These are phyloP conservation scores for Linderina pennispora DNA, from an alignment of 192 early-diverging fungal species.

Conservation along the genomic window DNA sequence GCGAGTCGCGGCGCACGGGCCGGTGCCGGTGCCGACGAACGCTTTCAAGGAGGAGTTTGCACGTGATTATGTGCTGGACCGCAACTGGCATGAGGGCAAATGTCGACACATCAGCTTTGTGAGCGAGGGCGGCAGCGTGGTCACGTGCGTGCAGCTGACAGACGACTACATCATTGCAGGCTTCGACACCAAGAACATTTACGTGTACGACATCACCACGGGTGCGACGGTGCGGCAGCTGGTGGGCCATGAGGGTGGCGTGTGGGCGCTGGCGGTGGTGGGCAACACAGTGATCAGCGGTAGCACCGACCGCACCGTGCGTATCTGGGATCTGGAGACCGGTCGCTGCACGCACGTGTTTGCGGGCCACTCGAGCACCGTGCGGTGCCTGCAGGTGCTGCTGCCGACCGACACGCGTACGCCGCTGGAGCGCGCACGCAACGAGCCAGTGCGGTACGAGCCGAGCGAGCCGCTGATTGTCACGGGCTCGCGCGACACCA, in stretches of 20 bases:
- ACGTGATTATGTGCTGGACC: slow-evolving; percentile 69
- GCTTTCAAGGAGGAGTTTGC: slow-evolving; percentile 79
- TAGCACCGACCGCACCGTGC: slow-evolving; percentile 89
- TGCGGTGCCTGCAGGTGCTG: slow-evolving; percentile 88
- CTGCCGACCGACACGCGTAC: slow-evolving; percentile 56
- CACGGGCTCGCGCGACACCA: slow-evolving; percentile 92
- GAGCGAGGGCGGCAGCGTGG: slow-evolving; percentile 74
- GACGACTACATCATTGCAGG: slow-evolving; percentile 93
- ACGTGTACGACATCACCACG: slow-evolving; percentile 84
- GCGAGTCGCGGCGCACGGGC: no score
- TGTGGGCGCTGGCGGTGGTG: slow-evolving; percentile 94
- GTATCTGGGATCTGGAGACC: slow-evolving; percentile 93
- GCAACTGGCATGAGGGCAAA: slow-evolving; percentile 76
- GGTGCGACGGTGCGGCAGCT: slow-evolving; percentile 69
- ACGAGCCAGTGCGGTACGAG: slow-evolving; percentile 45
- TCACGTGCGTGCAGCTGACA: slow-evolving; percentile 96
- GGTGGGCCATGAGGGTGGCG: slow-evolving; percentile 88
- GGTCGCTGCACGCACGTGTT: slow-evolving; percentile 92
- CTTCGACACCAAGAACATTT: slow-evolving; percentile 86
- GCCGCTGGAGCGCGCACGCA: slow-evolving; percentile 24
- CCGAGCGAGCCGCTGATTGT: slow-evolving; percentile 79
- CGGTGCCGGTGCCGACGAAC: slow-evolving; percentile 20
- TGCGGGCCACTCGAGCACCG: slow-evolving; percentile 89
- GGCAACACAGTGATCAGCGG: slow-evolving; percentile 88
- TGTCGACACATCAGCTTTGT: slow-evolving; percentile 75